A percentile compares a stretch with the other conserved stretches of the same genome.
These are phyloP conservation scores for Phaeosphaeria sp. DNA, from an alignment of 2,329 filamentous ascomycete species.

Conservation along the genomic window DNA sequence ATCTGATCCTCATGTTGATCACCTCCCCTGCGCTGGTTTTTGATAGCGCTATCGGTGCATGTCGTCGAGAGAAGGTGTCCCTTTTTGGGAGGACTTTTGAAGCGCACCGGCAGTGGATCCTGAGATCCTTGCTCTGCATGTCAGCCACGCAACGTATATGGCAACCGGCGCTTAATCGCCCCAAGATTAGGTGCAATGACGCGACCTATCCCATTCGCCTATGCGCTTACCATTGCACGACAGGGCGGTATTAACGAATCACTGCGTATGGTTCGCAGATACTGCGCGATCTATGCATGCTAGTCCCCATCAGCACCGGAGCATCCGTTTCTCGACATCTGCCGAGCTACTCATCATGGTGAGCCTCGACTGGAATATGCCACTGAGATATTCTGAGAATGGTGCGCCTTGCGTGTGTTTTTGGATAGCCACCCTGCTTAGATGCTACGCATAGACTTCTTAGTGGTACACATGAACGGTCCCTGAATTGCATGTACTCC, in stretches of 20 bases:
- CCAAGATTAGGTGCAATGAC: slow-evolving; percentile 23
- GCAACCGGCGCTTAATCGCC: slow-evolving; percentile 22
- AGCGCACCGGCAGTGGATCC: background rate
- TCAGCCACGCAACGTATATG: slow-evolving; percentile 28
- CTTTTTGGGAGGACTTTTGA: background rate
- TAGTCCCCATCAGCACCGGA: slow-evolving; percentile 10
- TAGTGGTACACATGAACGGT: background rate
- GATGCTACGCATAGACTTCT: background rate
- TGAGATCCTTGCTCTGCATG: slow-evolving; percentile 16
- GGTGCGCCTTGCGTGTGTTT: slow-evolving; percentile 11
- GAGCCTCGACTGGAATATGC: slow-evolving; percentile 32
- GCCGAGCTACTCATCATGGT: slow-evolving; percentile 15
- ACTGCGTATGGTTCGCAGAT: slow-evolving; percentile 5
- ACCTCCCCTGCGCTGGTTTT: background rate
- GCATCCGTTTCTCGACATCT: slow-evolving; percentile 4
- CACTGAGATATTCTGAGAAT: slow-evolving; percentile 15
- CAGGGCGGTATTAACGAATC: slow-evolving; percentile 13
- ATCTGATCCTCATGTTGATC: background rate
- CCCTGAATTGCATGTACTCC: background rate
- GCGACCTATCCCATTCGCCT: slow-evolving; percentile 10
- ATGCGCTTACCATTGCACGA: slow-evolving; percentile 21
- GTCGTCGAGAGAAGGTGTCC: background rate
- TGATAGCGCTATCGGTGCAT: background rate
- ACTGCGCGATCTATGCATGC: background rate
- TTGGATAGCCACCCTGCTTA: background rate